Percentiles rank a stretch among this genome's conserved stretches.
phyloP scores from a whole-genome alignment of 148 eudicot genomes.

The Tetragonia tetragonoides region DNA sequence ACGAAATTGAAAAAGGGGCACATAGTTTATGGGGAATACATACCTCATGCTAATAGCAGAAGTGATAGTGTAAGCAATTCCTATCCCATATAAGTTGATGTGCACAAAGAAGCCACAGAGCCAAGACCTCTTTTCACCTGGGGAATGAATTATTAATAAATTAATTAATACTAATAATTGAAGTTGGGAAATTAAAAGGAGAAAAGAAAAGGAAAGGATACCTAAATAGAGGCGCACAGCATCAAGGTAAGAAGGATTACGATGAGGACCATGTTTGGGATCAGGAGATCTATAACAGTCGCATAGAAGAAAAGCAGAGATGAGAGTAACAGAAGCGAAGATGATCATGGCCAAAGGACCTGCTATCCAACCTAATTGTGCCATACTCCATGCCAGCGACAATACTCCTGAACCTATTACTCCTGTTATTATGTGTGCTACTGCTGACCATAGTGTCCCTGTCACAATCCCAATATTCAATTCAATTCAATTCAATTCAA shows the following conservation, averaged over 20 bases:
- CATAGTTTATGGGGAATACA: background rate
- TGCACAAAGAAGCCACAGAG: slow-evolving; percentile 46
- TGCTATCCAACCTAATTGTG: slow-evolving; percentile 71
- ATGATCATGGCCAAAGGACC: slow-evolving; percentile 49
- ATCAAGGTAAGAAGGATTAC: slow-evolving; percentile 50
- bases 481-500: no score
- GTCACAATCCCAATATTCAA: no score
- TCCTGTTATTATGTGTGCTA: slow-evolving; percentile 68
- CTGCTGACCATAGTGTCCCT: slow-evolving; percentile 63
- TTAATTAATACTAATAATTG: background rate
- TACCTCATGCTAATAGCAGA: slow-evolving; percentile 73
- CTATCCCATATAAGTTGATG: slow-evolving; percentile 51
- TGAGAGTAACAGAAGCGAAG: slow-evolving; percentile 48
- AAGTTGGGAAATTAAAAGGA: background rate
- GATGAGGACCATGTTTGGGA: slow-evolving; percentile 51
- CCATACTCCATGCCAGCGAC: slow-evolving; percentile 61
- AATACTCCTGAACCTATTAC: slow-evolving; percentile 70
- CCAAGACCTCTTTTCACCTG: slow-evolving; percentile 58
- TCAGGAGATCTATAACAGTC: slow-evolving; percentile 56
- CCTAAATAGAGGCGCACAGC: slow-evolving; percentile 54
- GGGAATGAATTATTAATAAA: background rate
- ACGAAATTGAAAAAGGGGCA: no score
- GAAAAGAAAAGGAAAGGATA: background rate
- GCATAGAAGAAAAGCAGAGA: slow-evolving; percentile 51
- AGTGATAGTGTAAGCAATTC: slow-evolving; percentile 68